Conservation (phyloP, 169 alveolate species). For the Ichthyophthirius multifiliis region DNA sequence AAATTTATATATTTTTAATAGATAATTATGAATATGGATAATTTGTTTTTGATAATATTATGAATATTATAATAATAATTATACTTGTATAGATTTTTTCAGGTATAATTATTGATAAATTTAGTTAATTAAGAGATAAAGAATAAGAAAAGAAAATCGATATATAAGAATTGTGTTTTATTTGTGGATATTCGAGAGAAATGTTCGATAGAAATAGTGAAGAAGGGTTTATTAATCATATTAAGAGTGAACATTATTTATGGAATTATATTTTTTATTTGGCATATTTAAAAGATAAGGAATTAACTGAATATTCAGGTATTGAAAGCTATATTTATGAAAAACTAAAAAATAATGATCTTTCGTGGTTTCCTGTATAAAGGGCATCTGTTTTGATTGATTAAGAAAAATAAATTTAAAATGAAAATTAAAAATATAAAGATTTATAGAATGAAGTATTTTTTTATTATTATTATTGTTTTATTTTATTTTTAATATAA, state of each 20-base stretch:
- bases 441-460: too few species aligned
- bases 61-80: constrained; percentile 51
- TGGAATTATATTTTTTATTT: constrained; percentile 72
- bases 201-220: constrained; percentile 65
- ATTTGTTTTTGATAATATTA: constrained; percentile 48
- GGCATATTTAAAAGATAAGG: constrained; percentile 69
- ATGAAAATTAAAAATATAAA: too few species aligned
- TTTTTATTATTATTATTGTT: too few species aligned
- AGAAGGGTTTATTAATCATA: constrained; percentile 66
- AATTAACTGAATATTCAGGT: constrained; percentile 68
- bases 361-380: constrained; percentile 67
- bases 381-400: constrained; percentile 50
- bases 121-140: constrained; percentile 55
- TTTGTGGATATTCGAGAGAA: constrained; percentile 76
- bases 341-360: constrained; percentile 43
- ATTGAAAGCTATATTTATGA: constrained; percentile 69
- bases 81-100: constrained; percentile 58
- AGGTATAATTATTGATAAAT: constrained; percentile 73
- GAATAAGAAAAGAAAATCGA: constrained; percentile 46
- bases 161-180: constrained; percentile 64
- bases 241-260: constrained; percentile 57
- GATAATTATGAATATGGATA: too few species aligned
- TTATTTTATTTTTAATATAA: too few species aligned
- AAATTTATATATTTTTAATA: too few species aligned
- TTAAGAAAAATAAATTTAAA: too few species aligned